Evolutionary conservation across 2,329 filamentous ascomycete genomes (phyloP).

Genomic region (Onygenales sp.): DNA sequence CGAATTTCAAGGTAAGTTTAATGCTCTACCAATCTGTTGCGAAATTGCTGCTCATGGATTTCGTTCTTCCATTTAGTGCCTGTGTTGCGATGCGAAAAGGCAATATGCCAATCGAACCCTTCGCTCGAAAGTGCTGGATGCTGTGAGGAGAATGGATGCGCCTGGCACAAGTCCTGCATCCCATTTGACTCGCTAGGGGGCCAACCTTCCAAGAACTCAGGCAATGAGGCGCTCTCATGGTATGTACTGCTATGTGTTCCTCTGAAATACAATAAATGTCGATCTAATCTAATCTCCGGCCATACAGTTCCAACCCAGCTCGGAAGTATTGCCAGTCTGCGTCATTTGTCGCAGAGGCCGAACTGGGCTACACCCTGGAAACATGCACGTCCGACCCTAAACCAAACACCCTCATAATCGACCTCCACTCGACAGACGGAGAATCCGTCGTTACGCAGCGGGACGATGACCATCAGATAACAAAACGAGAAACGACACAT

Average conservation of each 20-base stretch:
- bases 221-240: background rate
- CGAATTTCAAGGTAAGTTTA: background rate
- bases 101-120: background rate
- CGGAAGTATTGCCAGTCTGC: background rate
- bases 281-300: background rate
- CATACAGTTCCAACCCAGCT: background rate
- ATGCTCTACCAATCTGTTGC: background rate
- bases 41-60: background rate
- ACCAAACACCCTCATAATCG: background rate
- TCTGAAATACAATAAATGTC: background rate
- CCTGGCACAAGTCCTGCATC: background rate
- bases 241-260: background rate
- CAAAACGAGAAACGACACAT: background rate
- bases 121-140: background rate
- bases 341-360: background rate
- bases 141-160: background rate
- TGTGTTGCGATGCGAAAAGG: background rate
- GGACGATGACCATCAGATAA: background rate
- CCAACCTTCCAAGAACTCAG: background rate
- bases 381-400: background rate
- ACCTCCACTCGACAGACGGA: background rate
- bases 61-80: background rate
- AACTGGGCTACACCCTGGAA: background rate
- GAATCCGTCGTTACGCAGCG: background rate
- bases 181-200: background rate